A percentile compares a stretch with the other conserved stretches of the same genome.
These are phyloP conservation scores for Coniochaeta hoffmannii DNA, from an alignment of 2,329 filamentous ascomycete species.

Conservation along the genomic window DNA sequence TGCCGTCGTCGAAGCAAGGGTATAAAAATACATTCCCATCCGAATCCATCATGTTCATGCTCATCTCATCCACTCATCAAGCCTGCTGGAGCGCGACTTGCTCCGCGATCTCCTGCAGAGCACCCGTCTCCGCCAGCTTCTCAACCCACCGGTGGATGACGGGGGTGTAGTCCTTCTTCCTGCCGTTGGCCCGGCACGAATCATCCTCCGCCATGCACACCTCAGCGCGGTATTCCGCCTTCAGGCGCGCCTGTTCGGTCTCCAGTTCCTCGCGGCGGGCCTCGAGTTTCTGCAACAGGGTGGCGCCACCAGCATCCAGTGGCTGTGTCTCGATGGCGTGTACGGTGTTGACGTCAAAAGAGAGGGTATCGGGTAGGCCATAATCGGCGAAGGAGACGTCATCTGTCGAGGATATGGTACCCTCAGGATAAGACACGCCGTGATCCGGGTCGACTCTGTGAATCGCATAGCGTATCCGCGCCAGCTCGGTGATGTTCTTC, in stretches of 20 bases:
- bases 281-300: neutral
- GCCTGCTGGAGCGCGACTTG: slow-evolving; percentile 1
- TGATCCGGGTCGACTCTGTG: neutral
- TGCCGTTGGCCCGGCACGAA: slow-evolving; percentile 42
- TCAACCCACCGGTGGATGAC: slow-evolving; percentile 63
- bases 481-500: slow-evolving; percentile 15
- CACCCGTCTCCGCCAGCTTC: slow-evolving; percentile 59
- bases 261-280: slow-evolving; percentile 21
- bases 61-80: too few species aligned
- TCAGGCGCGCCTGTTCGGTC: slow-evolving; percentile 31
- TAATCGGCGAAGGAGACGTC: neutral
- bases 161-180: slow-evolving; percentile 61
- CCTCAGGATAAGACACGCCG: neutral
- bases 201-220: slow-evolving; percentile 36
- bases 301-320: neutral
- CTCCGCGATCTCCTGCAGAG: slow-evolving; percentile 38
- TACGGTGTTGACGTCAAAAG: neutral
- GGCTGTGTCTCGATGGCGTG: neutral
- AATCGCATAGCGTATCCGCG: neutral
- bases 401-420: neutral
- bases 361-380: neutral
- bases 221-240: slow-evolving; percentile 42
- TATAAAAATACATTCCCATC: too few species aligned
- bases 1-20: too few species aligned
- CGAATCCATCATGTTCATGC: too few species aligned